Evolutionary conservation across 208 protist genomes (phyloP).

Genomic region (Trypanosoma congolense): DNA sequence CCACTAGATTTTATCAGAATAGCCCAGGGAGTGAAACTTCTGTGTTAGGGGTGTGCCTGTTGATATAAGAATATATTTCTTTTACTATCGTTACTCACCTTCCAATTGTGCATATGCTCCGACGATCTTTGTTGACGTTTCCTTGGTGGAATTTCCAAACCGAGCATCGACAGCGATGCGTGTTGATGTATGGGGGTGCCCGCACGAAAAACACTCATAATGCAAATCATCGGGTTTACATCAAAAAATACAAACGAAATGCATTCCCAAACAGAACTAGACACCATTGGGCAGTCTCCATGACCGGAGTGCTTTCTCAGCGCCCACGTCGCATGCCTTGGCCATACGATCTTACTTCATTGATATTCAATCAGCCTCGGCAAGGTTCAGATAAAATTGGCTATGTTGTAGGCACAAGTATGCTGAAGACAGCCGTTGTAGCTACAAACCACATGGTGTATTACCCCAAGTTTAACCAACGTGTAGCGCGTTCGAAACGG

Average conservation of each 20-base stretch:
- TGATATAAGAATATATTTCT: too few relatives aligned
- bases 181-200: slow-evolving; percentile 89
- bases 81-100: slow-evolving; percentile 1
- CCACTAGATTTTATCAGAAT: too few relatives aligned
- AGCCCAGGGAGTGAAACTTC: too few relatives aligned
- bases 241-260: slow-evolving; percentile 87
- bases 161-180: slow-evolving; percentile 81
- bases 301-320: slow-evolving; percentile 81
- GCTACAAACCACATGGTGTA: slow-evolving; percentile 90
- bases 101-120: slow-evolving; percentile 51
- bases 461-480: slow-evolving; percentile 92
- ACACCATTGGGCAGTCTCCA: slow-evolving; percentile 88
- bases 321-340: slow-evolving; percentile 89
- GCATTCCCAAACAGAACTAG: slow-evolving; percentile 89
- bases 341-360: slow-evolving; percentile 89
- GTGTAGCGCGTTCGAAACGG: slow-evolving; percentile 84
- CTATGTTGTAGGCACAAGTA: slow-evolving; percentile 89
- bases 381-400: slow-evolving; percentile 91
- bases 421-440: slow-evolving; percentile 90
- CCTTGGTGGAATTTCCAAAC: slow-evolving; percentile 93
- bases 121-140: slow-evolving; percentile 45
- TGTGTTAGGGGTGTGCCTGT: too few relatives aligned
- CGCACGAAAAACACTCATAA: slow-evolving; percentile 85
- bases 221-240: slow-evolving; percentile 83
- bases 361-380: slow-evolving; percentile 90